Conservation (phyloP, 2,329 filamentous ascomycete species). For the Talaromyces sp. region DNA sequence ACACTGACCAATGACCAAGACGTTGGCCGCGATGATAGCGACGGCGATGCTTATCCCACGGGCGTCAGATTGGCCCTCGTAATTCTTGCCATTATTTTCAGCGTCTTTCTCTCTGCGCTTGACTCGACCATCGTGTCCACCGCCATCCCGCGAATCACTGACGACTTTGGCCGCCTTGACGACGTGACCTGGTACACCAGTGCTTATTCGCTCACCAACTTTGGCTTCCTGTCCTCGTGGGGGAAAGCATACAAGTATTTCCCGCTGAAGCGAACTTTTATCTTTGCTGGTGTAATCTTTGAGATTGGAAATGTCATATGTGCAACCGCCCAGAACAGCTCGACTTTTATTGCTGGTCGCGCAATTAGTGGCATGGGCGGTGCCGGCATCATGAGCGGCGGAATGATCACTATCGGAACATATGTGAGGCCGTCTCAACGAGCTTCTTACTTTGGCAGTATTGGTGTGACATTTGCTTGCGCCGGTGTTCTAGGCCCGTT, state of each 20-base stretch:
- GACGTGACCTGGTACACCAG: constrained; percentile 31
- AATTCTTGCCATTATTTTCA: constrained; percentile 5
- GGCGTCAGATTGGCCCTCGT: constrained; percentile 1
- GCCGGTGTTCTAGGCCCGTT: constrained; percentile 16
- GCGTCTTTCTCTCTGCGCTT: constrained; percentile 8
- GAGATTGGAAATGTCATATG: constrained; percentile 34
- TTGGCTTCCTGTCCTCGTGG: constrained; percentile 36
- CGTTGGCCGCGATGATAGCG: not conserved
- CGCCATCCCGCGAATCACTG: constrained; percentile 21
- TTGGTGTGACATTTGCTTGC: constrained; percentile 9
- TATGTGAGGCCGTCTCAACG: constrained; percentile 20
- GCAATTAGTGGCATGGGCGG: constrained; percentile 31
- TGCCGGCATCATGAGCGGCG: constrained; percentile 29
- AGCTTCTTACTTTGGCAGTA: constrained; percentile 14
- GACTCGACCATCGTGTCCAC: constrained; percentile 24
- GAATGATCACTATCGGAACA: constrained; percentile 18
- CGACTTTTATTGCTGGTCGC: constrained; percentile 30
- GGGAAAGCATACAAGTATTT: constrained; percentile 45
- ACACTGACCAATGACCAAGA: not conserved
- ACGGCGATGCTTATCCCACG: not conserved
- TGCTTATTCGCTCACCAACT: constrained; percentile 28
- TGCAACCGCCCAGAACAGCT: constrained; percentile 27
- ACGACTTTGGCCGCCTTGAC: constrained; percentile 20
- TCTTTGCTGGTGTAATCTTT: constrained; percentile 23
- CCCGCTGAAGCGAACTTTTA: constrained; percentile 10